Evolutionary conservation across 2,329 filamentous ascomycete genomes (phyloP).

Genomic region (Alternaria longipes): DNA sequence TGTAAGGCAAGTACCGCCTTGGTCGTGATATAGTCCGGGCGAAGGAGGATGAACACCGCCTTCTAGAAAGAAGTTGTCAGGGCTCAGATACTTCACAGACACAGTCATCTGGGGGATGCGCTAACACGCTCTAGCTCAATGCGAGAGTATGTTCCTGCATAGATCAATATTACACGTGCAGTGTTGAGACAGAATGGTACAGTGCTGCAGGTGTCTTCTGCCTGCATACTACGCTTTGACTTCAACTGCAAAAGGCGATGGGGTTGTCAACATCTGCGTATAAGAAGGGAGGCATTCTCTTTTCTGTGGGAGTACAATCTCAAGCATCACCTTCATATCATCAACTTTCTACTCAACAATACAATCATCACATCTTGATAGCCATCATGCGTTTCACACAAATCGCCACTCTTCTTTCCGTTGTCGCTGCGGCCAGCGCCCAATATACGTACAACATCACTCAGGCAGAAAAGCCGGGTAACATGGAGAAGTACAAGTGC

Average conservation of each 20-base stretch:
- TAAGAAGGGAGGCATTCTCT: background rate
- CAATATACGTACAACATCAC: constrained; percentile 37
- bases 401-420: constrained; percentile 10
- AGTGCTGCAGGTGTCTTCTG: background rate
- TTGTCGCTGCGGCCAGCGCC: constrained; percentile 15
- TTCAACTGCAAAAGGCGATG: background rate
- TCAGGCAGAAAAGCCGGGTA: constrained; percentile 22
- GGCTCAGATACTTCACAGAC: background rate
- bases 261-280: background rate
- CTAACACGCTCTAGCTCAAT: background rate
- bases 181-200: constrained; percentile 6
- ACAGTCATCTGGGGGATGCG: background rate
- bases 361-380: background rate
- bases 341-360: background rate
- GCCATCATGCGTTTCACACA: constrained; percentile 9
- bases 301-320: background rate
- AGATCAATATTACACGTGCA: constrained; percentile 8
- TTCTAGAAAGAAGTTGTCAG: background rate
- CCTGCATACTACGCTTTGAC: constrained; percentile 1
- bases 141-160: constrained; percentile 4
- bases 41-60: background rate
- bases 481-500: constrained; percentile 38
- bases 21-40: background rate
- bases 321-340: background rate
- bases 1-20: background rate